These are phyloP conservation scores for Apiospora phragmitis DNA, from an alignment of 2,329 filamentous ascomycete genomes.

Conservation along the genomic window DNA sequence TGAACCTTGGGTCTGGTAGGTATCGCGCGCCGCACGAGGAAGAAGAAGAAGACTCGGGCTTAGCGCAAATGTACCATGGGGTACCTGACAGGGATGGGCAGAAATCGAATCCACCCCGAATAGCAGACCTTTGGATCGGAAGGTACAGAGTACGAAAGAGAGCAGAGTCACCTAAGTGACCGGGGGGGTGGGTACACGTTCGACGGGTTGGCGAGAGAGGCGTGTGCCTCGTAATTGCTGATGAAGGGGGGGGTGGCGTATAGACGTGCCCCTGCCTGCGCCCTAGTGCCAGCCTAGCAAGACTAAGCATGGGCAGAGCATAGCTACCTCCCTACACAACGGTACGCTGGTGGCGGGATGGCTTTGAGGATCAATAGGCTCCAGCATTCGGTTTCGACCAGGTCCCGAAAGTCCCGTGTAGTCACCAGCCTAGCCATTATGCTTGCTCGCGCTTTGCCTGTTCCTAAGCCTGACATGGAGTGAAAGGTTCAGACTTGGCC, in stretches of 20 bases:
- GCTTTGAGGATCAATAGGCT: slow-evolving; percentile 16
- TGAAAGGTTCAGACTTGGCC: background rate
- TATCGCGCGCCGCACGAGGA: background rate
- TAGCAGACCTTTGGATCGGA: background rate
- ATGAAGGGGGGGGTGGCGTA: slow-evolving; percentile 2
- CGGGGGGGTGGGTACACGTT: background rate
- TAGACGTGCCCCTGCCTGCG: slow-evolving; percentile 3
- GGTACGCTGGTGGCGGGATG: slow-evolving; percentile 10
- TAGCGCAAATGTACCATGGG: slow-evolving; percentile 7
- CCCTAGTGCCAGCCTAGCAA: slow-evolving; percentile 9
- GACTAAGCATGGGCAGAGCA: slow-evolving; percentile 7
- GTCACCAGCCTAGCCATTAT: background rate
- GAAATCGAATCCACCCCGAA: slow-evolving; percentile 3
- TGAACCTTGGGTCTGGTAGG: slow-evolving; percentile 10
- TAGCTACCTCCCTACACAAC: background rate
- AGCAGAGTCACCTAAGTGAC: background rate
- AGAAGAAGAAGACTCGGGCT: slow-evolving; percentile 2
- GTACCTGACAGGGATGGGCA: slow-evolving; percentile 8
- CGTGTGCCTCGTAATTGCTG: background rate
- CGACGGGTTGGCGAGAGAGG: background rate
- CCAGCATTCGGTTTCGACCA: slow-evolving; percentile 15
- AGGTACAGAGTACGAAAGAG: slow-evolving; percentile 13
- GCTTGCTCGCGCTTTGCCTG: background rate
- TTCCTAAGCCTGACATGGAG: background rate
- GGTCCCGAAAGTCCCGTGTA: slow-evolving; percentile 10